Evolutionary conservation across 1,284 basidiomycete genomes (phyloP), one percentile per base, ranked within the genome.

Genomic region (Neolentinus lepideus): DNA sequence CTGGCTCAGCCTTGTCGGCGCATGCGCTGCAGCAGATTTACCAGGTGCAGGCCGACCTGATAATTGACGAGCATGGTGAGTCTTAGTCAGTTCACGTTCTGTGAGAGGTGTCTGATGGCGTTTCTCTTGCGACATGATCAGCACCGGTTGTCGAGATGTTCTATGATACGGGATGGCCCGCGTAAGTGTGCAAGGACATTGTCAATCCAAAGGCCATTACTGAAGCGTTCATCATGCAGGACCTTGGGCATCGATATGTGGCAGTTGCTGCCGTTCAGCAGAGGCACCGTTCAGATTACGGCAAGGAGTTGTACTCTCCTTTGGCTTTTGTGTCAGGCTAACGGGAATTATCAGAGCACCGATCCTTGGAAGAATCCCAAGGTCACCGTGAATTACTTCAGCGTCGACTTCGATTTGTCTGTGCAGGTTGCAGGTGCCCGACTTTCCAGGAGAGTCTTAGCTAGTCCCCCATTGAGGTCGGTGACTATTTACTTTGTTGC

Each of bases 241-340:
- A 71, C 64, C 35, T 57, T 79, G 21, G 78, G 77, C 2, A 75
- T 81, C 54, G 68, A 73, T 58, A 72, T 76, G 67, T 82, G 80
- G 79, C 72, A 74, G 52, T 70, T 82, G 10, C 71, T 82, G 8
- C 79, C 79, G 1, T 82, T 81, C 68, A 77, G 75, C 64, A 66
- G 79, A 26, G 80, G 80, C 9, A 73, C 64, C 43, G 76, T 82
- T 46, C 69, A 70, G 53, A 77, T 81, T 61, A 74, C 66, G 22
- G 77, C 79, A 43, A n/a, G 69, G 56, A 2, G 31, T 19, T n/a
- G 35, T 51, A 4, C 25, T 36, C 22, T 27, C 47, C n/a, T 11
- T 22, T 35, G 10, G 11, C 22, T 14, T 46, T 10, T 31, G 9
- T 12, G 26, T 1, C 21, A 25, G 33, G 46, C 47, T 48, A 12